phyloP scores from a whole-genome alignment of 208 protist species.

The Angomonas deanei region DNA sequence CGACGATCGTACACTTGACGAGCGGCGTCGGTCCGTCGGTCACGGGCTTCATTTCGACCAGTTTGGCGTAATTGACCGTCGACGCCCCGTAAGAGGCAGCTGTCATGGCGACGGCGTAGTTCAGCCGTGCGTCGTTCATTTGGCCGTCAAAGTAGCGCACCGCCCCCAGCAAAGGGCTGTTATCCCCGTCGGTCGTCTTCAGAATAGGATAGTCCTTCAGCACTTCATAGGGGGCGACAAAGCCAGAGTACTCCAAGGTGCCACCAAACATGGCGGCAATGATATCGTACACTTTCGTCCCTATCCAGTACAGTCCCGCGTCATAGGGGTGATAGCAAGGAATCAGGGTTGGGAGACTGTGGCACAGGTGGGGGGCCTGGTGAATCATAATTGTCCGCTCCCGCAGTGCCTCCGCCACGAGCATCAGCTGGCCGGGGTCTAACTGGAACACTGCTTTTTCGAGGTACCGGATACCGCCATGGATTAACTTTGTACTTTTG shows the following conservation, averaged over 20 bases:
- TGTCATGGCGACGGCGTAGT: conserved; percentile 90
- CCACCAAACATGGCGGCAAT: conserved; percentile 73
- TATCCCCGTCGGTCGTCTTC: conserved; percentile 35
- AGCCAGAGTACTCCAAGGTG: conserved; percentile 78
- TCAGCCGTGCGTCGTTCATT: conserved; percentile 96
- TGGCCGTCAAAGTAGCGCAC: conserved; percentile 95
- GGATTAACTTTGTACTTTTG: conserved; percentile 96
- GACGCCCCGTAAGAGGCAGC: conserved; percentile 86
- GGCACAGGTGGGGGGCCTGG: conserved; percentile 91
- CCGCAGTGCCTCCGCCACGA: conserved; percentile 89
- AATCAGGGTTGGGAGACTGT: conserved; percentile 87
- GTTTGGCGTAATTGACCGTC: conserved; percentile 92
- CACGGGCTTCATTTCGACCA: conserved; percentile 51
- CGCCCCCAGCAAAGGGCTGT: conserved; percentile 74
- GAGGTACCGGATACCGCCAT: conserved; percentile 97
- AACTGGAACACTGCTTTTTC: conserved; percentile 84
- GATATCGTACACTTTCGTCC: conserved; percentile 88
- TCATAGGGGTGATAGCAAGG: conserved; percentile 90
- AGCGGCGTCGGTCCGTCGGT: conserved; percentile 43
- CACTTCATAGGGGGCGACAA: conserved; percentile 70
- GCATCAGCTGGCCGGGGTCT: conserved; percentile 79
- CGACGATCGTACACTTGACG: conserved; percentile 70
- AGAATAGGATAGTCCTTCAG: conserved; percentile 78
- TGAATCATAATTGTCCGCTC: conserved; percentile 93
- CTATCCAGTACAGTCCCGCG: conserved; percentile 75